phyloP scores from a whole-genome alignment of 371 early-diverging fungal species.

The Mucor mucedo region DNA sequence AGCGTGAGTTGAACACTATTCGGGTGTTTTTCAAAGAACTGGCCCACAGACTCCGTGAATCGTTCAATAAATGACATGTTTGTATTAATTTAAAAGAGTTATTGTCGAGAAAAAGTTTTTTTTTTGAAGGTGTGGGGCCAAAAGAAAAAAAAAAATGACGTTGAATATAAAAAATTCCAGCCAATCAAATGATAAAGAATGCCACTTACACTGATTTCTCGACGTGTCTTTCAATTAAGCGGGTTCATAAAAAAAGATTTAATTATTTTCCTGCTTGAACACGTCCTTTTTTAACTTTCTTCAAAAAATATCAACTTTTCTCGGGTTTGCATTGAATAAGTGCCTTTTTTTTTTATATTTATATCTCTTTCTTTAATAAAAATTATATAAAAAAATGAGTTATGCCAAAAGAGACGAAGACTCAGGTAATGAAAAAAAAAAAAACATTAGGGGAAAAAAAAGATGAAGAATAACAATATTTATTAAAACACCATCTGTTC shows the following conservation, averaged over 20 bases:
- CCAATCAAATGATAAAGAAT: background rate
- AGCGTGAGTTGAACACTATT: slow-evolving; percentile 34
- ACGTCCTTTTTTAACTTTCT: slow-evolving; percentile 6
- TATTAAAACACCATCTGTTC: background rate
- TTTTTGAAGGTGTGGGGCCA: background rate
- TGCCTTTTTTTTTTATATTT: background rate
- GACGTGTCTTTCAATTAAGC: slow-evolving; percentile 13
- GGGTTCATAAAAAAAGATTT: background rate
- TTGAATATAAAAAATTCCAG: background rate
- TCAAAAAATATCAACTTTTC: background rate
- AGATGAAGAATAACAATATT: slow-evolving; percentile 28
- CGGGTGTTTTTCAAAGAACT: slow-evolving; percentile 25
- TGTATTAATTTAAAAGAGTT: background rate
- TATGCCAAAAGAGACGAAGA: slow-evolving; percentile 70
- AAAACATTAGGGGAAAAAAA: slow-evolving; percentile 15
- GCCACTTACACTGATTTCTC: background rate
- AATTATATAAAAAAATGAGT: slow-evolving; percentile 50
- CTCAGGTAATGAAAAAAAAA: slow-evolving; percentile 34
- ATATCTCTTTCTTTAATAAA: background rate
- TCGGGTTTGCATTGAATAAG: too few relatives aligned
- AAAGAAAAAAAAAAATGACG: background rate
- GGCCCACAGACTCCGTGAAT: slow-evolving; percentile 18
- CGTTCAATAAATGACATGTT: slow-evolving; percentile 17
- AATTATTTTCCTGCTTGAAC: slow-evolving; percentile 10
- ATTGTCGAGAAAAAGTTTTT: background rate